Conservation (phyloP, 2,329 filamentous ascomycete genomes). For the Neonectria ditissima region DNA sequence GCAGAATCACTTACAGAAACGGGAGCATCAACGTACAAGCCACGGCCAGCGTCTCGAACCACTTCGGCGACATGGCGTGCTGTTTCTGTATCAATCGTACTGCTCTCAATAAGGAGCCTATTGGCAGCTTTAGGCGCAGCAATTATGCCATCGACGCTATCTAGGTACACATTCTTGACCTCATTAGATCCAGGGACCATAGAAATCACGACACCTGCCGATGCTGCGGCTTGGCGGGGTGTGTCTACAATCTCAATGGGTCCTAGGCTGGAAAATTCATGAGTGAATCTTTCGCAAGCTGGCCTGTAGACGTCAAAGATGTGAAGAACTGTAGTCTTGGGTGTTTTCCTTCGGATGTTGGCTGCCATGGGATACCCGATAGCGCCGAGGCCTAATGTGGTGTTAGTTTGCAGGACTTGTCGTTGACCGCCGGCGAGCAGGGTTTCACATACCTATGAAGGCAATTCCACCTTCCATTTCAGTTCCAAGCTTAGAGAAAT, state of each 20-base stretch:
- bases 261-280: background rate
- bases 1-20: slow-evolving; percentile 10
- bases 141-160: slow-evolving; percentile 11
- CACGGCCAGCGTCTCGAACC: slow-evolving; percentile 3
- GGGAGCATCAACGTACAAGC: slow-evolving; percentile 13
- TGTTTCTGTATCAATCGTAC: slow-evolving; percentile 22
- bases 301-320: background rate
- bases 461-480: background rate
- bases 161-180: slow-evolving; percentile 17
- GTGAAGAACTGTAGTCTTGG: background rate
- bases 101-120: slow-evolving; percentile 21
- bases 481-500: too few species aligned
- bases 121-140: background rate
- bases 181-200: slow-evolving; percentile 17
- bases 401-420: background rate
- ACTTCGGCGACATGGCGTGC: background rate
- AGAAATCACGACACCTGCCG: background rate
- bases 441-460: background rate
- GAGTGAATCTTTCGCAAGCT: background rate
- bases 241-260: slow-evolving; percentile 1
- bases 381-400: background rate
- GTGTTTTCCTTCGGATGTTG: background rate
- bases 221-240: slow-evolving; percentile 1
- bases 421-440: background rate
- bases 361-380: slow-evolving; percentile 9